A percentile compares a stretch with the other conserved stretches of the same genome.
phyloP scores from a whole-genome alignment of 768 basidiomycete genomes.

The Lactarius psammicola region DNA sequence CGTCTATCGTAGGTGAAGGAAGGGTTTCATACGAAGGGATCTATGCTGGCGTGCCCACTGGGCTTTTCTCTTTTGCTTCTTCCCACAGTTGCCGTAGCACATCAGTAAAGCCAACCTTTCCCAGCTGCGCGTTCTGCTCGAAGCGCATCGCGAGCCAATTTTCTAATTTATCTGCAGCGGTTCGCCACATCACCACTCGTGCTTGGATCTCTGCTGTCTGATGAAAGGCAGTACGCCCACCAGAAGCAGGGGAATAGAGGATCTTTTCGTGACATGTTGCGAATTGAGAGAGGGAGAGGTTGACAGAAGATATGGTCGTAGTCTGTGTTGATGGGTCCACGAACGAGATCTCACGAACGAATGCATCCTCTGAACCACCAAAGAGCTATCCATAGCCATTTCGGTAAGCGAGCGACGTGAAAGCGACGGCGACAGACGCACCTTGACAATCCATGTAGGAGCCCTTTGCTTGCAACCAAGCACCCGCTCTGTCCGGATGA shows the following conservation, averaged over 20 bases:
- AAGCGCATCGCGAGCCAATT: constrained; percentile 85
- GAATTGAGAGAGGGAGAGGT: constrained; percentile 93
- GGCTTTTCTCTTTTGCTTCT: constrained; percentile 53
- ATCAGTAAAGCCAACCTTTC: constrained; percentile 87
- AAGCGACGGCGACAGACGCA: constrained; percentile 38
- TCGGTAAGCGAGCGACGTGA: constrained; percentile 7
- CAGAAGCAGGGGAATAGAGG: constrained; percentile 71
- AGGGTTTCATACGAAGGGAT: constrained; percentile 12
- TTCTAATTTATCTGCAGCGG: constrained; percentile 80
- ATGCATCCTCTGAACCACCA: constrained; percentile 91
- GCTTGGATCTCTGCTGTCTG: constrained; percentile 94
- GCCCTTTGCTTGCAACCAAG: constrained; percentile 91
- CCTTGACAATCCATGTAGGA: constrained; percentile 91
- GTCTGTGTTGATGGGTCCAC: constrained; percentile 80
- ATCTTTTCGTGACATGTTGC: constrained; percentile 90
- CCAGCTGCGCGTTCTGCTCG: constrained; percentile 86
- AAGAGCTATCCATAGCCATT: constrained; percentile 55
- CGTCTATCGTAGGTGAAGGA: constrained; percentile 24
- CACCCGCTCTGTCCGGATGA: constrained; percentile 88
- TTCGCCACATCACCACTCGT: constrained; percentile 76
- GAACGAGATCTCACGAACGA: constrained; percentile 92
- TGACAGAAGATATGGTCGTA: constrained; percentile 86
- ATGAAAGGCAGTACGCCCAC: constrained; percentile 64
- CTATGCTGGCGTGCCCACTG: constrained; percentile 35
- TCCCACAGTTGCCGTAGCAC: constrained; percentile 81